These are phyloP conservation scores for Aspergillus glaucus DNA, from an alignment of 2,329 filamentous ascomycete species.

Conservation along the genomic window DNA sequence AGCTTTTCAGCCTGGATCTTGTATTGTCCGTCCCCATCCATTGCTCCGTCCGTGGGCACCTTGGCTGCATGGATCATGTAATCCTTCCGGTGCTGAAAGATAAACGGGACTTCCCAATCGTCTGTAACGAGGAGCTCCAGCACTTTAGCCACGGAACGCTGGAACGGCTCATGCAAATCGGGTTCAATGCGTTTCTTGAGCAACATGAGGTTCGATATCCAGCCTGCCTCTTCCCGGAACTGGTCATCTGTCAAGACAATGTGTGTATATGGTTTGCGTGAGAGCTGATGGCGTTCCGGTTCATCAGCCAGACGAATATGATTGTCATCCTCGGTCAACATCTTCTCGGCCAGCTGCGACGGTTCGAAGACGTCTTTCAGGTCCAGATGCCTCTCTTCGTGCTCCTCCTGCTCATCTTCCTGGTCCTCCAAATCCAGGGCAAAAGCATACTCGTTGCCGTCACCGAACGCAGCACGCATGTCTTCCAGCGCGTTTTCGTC, in stretches of 20 bases:
- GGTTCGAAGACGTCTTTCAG: constrained; percentile 98
- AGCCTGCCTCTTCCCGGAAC: constrained; percentile 80
- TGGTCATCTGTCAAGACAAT: constrained; percentile 75
- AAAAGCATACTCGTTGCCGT: constrained; percentile 94
- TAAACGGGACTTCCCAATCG: constrained; percentile 92
- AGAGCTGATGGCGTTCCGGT: constrained; percentile 89
- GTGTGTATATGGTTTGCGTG: constrained; percentile 80
- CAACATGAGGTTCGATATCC: constrained; percentile 87
- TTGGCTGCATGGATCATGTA: constrained; percentile 89
- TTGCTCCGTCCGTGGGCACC: constrained; percentile 53
- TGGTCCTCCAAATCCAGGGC: constrained; percentile 83
- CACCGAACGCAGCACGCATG: constrained; percentile 92
- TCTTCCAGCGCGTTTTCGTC: constrained; percentile 92
- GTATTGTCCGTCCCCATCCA: constrained; percentile 64
- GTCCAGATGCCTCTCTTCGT: constrained; percentile 77
- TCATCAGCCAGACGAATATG: constrained; percentile 81
- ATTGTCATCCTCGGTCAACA: constrained; percentile 94
- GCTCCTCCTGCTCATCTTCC: constrained; percentile 67
- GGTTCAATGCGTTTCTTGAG: constrained; percentile 71
- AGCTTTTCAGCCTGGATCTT: constrained; percentile 77
- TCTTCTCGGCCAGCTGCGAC: constrained; percentile 85
- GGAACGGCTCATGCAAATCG: constrained; percentile 74
- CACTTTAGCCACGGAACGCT: constrained; percentile 82
- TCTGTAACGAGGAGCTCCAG: constrained; percentile 93
- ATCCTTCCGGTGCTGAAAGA: constrained; percentile 96